A percentile compares a stretch with the other conserved stretches of the same genome.
Evolutionary conservation across 1,284 basidiomycete species (phyloP).

Genomic region (Tylopilus microsporus): DNA sequence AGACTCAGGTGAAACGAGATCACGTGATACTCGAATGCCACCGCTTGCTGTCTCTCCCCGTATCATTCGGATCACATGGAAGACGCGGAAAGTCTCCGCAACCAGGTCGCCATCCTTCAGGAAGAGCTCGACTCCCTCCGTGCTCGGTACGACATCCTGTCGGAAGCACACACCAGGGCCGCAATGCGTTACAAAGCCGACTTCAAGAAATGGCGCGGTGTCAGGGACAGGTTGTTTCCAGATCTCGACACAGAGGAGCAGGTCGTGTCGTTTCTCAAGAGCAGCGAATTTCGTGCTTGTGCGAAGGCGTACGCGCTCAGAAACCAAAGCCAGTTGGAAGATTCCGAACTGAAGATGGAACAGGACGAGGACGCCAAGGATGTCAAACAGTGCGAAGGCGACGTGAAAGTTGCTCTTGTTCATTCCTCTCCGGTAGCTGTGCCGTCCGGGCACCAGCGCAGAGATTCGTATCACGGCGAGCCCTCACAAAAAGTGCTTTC

Average conservation of each 20-base stretch:
- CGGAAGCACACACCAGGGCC: constrained; percentile 37
- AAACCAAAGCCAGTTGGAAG: constrained; percentile 29
- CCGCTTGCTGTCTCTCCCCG: neutral
- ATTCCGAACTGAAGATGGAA: constrained; percentile 14
- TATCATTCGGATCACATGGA: neutral
- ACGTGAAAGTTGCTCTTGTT: constrained; percentile 1
- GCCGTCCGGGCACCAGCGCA: constrained; percentile 11
- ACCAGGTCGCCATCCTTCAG: constrained; percentile 25
- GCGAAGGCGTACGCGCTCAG: constrained; percentile 20
- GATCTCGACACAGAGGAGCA: constrained; percentile 32
- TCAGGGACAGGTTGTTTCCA: constrained; percentile 42
- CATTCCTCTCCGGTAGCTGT: neutral
- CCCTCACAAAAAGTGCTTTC: constrained; percentile 9
- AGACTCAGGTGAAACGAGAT: constrained; percentile 5
- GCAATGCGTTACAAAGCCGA: constrained; percentile 45
- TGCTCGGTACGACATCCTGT: constrained; percentile 39
- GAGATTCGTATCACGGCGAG: constrained; percentile 19
- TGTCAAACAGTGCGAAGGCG: neutral
- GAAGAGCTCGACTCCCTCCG: constrained; percentile 37
- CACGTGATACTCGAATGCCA: constrained; percentile 13
- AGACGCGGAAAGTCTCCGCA: constrained; percentile 7
- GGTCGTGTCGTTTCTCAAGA: constrained; percentile 16
- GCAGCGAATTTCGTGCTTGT: constrained; percentile 7
- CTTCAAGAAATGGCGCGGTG: constrained; percentile 45
- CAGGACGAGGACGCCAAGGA: constrained; percentile 4